Evolutionary conservation across 2,329 filamentous ascomycete species (phyloP).

Genomic region (Aspergillus sp.): DNA sequence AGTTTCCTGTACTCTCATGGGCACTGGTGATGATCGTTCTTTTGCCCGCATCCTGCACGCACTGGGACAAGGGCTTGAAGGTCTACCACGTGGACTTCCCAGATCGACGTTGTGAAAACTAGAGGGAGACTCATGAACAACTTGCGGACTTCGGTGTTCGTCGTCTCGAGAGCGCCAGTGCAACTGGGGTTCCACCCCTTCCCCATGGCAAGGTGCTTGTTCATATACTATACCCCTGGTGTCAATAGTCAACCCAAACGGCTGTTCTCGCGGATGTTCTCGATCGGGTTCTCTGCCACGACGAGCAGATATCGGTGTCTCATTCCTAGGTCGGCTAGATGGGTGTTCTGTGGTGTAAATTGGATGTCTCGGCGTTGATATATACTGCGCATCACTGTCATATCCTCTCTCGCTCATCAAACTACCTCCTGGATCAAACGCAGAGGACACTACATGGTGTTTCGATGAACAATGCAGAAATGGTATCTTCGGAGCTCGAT

Average conservation of each 20-base stretch:
- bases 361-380: conserved; percentile 33
- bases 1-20: conserved; percentile 5
- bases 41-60: background rate
- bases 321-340: conserved; percentile 8
- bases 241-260: conserved; percentile 2
- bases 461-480: conserved; percentile 23
- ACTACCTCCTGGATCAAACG: conserved; percentile 30
- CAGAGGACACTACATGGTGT: conserved; percentile 6
- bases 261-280: conserved; percentile 2
- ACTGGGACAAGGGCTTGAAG: conserved; percentile 10
- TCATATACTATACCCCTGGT: background rate
- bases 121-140: conserved; percentile 5
- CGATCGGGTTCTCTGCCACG: conserved; percentile 2
- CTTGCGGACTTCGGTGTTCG: conserved; percentile 6
- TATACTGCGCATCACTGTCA: conserved; percentile 43
- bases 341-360: conserved; percentile 14
- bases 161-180: conserved; percentile 11
- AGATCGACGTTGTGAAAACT: conserved; percentile 6
- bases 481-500: conserved; percentile 17
- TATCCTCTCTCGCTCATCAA: conserved; percentile 40
- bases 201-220: background rate
- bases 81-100: conserved; percentile 1
- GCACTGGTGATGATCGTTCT: background rate
- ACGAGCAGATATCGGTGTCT: conserved; percentile 9
- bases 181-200: conserved; percentile 4